Base-by-base conservation (phyloP, 2,329 filamentous ascomycete genomes). In the Xylaria sp. region DNA sequence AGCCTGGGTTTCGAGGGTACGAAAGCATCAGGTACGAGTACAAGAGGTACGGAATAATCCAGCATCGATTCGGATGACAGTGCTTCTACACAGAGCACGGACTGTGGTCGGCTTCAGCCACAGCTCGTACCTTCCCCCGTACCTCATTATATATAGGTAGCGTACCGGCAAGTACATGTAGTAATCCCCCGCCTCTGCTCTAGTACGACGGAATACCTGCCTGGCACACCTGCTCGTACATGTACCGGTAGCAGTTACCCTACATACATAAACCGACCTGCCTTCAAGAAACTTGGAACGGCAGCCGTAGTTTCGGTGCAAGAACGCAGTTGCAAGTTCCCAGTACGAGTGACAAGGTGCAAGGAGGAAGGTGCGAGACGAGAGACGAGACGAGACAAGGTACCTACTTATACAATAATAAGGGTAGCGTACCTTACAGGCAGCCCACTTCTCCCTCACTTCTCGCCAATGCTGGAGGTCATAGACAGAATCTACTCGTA, bases 401-500 rank as follows among this genome's bases (percentile, higher is more conserved):
- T 13, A 46, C 42, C 42, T 46, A 16, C 42, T 46, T 46, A 13
- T 46, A 46, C 19, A 30, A 18, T 52, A 52, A 16, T 42, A 37
- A 39, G 35, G 19, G 39, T 34, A 47, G 19, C 54, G 60, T 62
- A 60, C 60, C 58, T 62, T 55, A 62, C 58, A 58, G 58, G 48
- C 51, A 57, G 54, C 60, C 60, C 57, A 62, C 60, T 49, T 61
- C 46, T 52, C 46, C 34, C 42, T 52, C 53, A n/a, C 48, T 35
- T 35, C 37, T 42, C 48, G n/a, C 11, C 49, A 49, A 46, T 46
- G 42, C 42, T 46, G 11, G 5, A 46, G 42, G 23, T 16, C 11
- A 23, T 11, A 51, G 23, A 34, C 23, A 51, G 10, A 46, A 46
- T 46, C 49, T 23, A 30, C 23, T 30, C 23, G 23, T 30, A 30